Evolutionary conservation across 2,329 filamentous ascomycete genomes (phyloP).

Genomic region (Esteya vermicola): DNA sequence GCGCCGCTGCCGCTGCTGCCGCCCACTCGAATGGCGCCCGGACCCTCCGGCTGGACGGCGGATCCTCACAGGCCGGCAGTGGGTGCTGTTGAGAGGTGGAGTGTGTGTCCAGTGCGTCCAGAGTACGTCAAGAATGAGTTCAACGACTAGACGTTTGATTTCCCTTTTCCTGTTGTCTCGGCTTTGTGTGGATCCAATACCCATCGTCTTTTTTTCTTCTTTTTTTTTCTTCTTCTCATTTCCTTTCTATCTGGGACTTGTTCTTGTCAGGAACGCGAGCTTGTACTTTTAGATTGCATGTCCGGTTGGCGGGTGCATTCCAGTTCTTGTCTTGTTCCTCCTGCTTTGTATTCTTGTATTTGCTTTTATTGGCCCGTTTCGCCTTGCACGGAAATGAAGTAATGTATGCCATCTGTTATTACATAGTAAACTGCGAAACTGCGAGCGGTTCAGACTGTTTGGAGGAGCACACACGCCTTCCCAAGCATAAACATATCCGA

Average conservation of each 20-base stretch:
- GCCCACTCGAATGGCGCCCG: constrained; percentile 8
- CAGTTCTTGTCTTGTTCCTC: background rate
- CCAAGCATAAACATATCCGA: constrained; percentile 6
- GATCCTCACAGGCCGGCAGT: constrained; percentile 25
- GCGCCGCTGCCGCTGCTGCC: constrained; percentile 2
- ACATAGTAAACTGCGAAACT: constrained; percentile 4
- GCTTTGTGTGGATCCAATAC: too few species aligned
- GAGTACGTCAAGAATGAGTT: too few species aligned
- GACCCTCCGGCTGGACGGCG: constrained; percentile 27
- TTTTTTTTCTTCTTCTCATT: background rate
- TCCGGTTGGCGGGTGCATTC: too few species aligned
- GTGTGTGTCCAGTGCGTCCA: too few species aligned
- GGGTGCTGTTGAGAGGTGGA: constrained; percentile 27
- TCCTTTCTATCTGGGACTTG: background rate
- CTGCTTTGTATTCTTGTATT: background rate
- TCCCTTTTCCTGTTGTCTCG: too few species aligned
- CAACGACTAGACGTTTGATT: too few species aligned
- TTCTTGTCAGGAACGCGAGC: background rate
- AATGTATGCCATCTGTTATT: constrained; percentile 4
- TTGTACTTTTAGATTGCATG: constrained; percentile 1
- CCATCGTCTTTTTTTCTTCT: background rate
- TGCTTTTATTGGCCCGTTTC: too few species aligned
- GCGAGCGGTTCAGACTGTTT: too few species aligned
- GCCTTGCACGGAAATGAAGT: too few species aligned
- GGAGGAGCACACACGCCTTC: too few species aligned